Percentiles rank a stretch among this genome's conserved stretches.
Conservation (phyloP, 805 yeast species). For the Candida incommunis region DNA sequence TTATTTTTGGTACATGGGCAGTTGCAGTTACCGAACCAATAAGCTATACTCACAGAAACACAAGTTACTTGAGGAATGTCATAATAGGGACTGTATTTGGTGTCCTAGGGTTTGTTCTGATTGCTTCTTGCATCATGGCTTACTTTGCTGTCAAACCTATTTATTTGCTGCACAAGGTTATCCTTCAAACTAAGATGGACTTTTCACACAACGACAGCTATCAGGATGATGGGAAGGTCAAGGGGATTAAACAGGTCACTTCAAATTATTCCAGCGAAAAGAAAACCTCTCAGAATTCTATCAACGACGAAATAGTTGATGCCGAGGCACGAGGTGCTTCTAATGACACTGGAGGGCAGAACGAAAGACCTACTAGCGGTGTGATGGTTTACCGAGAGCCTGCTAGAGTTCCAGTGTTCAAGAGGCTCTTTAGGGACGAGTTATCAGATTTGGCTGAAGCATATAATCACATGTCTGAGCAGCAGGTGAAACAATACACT, state of each 20-base stretch:
- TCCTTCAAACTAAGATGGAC: background rate
- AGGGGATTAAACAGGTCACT: conserved; percentile 23
- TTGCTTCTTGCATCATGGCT: conserved; percentile 71
- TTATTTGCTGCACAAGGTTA: background rate
- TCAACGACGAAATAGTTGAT: background rate
- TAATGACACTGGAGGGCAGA: background rate
- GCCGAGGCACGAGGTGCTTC: background rate
- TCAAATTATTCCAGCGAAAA: conserved; percentile 18
- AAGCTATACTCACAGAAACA: conserved; percentile 35
- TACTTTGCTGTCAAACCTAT: conserved; percentile 80
- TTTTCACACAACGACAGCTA: background rate
- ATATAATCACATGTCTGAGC: conserved; percentile 81
- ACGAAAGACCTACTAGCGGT: background rate
- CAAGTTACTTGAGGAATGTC: conserved; percentile 37
- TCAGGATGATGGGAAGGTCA: background rate
- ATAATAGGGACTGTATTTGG: conserved; percentile 70
- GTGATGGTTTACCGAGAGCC: conserved; percentile 11
- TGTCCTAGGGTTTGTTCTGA: conserved; percentile 56
- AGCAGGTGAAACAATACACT: conserved; percentile 67
- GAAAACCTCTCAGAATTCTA: background rate
- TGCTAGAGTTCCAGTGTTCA: conserved; percentile 9
- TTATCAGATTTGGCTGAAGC: conserved; percentile 75
- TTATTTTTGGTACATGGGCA: conserved; percentile 46
- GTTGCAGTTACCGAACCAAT: conserved; percentile 55
- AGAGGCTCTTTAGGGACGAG: conserved; percentile 44